Base-by-base conservation (phyloP, 2,329 filamentous ascomycete species). In the Aspergillus sp. region DNA sequence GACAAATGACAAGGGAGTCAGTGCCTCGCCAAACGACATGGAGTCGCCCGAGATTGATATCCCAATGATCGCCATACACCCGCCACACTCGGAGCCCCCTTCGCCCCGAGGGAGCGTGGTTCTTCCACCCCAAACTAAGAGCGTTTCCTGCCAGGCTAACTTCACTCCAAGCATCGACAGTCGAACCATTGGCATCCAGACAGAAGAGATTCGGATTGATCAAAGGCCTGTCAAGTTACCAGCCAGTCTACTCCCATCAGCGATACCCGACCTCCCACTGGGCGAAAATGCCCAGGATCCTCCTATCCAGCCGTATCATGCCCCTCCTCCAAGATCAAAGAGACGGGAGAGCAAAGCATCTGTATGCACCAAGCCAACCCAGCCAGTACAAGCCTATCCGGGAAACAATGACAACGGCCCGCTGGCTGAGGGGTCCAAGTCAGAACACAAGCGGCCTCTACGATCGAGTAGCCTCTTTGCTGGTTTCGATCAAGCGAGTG, bases 51-150 rank as follows among this genome's bases (percentile, higher is more conserved):
- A 62, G 53, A 59, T 65, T 76, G 86, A 82, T 4, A 90, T 97
- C 62, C 94, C 94, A 0, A 90, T 88, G 68, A 99, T 99, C 71
- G 90, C 91, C 58, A 91, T 99, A 54, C 90, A 96, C 67, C 95
- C 95, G 32, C 94, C 95, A 0, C 87, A 84, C 3, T 96, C 92
- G 58, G 86, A 90, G 51, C 92, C 94, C n/a, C 82, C 88, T 4
- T 92, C 92, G 2, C 92, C 92, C 2, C 85, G 84, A 51, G 86
- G 89, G 66, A 88, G 89, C 54, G 83, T 88, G 5, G 85, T 96
- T 57, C 88, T 96, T 30, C 92, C 92, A 57, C 88, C 93, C 59
- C 87, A 87, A 63, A 89, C 86, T 6, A 97, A 92, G 74, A 92
- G 92, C 75, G 87, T 90, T 64, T 88, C 87, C 17, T 94, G 90